Base-by-base conservation (phyloP, 208 protist genomes). In the Novymonas esmeraldas region DNA sequence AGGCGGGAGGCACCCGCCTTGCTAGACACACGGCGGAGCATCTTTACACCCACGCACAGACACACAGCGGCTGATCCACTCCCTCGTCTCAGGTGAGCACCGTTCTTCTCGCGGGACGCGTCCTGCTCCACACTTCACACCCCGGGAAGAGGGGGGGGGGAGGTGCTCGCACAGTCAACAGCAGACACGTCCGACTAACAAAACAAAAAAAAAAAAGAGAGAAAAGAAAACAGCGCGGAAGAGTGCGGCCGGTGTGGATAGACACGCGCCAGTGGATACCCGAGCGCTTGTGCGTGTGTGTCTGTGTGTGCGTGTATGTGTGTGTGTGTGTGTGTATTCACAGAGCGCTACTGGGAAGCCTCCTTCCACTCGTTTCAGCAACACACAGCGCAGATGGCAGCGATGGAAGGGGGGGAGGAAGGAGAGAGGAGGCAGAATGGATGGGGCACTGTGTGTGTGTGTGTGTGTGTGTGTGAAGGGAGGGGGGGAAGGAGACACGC, bases 11-110 rank as follows among this genome's bases (percentile, higher is more conserved):
- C 33, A 10, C 63, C 69, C 4, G 42, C 52, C 34, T 31, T 50
- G 18, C 60, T 64, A 4, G 28, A 6, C 1, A 56, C 70, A 55
- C 70, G 76, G 6, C 70, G 76, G 13, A 70, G 36, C 56, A 61
- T 49, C 26, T 26, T 48, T 31, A 31, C 11, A 33, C 3, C 1
- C 7, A n/a, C n/a, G n/a, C n/a, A n/a, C n/a, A n/a, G n/a, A n/a
- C n/a, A n/a, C n/a, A n/a, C n/a, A n/a, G n/a, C n/a, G n/a, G n/a
- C n/a, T n/a, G n/a, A n/a, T n/a, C n/a, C n/a, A n/a, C n/a, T n/a
- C n/a, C n/a, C n/a, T n/a, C n/a, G n/a, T n/a, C n/a, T n/a, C n/a
- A n/a, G n/a, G n/a, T n/a, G n/a, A n/a, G n/a, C n/a, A n/a, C n/a
- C n/a, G n/a, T n/a, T n/a, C n/a, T n/a, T n/a, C n/a, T n/a, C n/a